Percentiles rank a stretch among this genome's conserved stretches.
Evolutionary conservation across 169 alveolate species (phyloP).

Genomic region (Perkinsus olseni): DNA sequence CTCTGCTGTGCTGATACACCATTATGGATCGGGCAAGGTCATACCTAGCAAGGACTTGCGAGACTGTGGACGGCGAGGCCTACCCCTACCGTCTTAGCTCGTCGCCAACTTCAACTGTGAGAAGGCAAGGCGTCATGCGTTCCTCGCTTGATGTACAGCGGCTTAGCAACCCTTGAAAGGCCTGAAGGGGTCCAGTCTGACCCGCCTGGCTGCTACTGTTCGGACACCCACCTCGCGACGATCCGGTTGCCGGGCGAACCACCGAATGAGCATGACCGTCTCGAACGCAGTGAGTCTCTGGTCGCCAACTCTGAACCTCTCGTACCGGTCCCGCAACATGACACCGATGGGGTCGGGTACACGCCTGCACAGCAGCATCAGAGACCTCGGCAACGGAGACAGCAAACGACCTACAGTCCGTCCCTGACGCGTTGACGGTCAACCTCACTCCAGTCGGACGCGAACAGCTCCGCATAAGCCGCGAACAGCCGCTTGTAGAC

Average conservation of each 20-base stretch:
- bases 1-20: not conserved
- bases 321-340: not conserved
- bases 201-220: not conserved
- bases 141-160: not conserved
- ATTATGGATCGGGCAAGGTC: not conserved
- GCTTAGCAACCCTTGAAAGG: not conserved
- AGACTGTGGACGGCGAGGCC: not conserved
- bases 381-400: not conserved
- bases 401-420: not conserved
- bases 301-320: not conserved
- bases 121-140: not conserved
- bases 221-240: not conserved
- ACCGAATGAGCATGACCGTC: not conserved
- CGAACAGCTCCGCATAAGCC: not conserved
- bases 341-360: not conserved
- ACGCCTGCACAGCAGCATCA: not conserved
- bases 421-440: not conserved
- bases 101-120: not conserved
- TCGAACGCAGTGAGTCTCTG: not conserved
- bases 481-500: not conserved
- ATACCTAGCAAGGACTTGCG: not conserved
- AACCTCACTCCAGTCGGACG: not conserved
- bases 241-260: not conserved
- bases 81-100: not conserved
- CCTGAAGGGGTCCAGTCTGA: not conserved